These are phyloP conservation scores for Aspergillus sparsus DNA, from an alignment of 495 filamentous ascomycete species.

Conservation along the genomic window DNA sequence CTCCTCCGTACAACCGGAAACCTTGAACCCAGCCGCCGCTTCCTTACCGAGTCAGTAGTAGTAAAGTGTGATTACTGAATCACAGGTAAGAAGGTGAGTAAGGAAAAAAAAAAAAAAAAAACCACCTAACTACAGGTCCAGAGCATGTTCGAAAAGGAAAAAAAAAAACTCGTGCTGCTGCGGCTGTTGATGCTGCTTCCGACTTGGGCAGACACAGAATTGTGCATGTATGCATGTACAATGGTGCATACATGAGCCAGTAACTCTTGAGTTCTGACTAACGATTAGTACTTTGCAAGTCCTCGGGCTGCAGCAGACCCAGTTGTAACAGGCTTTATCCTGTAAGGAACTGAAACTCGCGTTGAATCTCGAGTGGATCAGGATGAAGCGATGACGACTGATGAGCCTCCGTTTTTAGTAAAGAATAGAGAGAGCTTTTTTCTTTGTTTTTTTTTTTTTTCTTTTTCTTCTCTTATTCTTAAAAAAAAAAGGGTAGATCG, in stretches of 20 bases:
- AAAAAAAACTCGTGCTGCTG: too few species aligned
- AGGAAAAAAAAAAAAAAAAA: too few species aligned
- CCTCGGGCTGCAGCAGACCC: background rate
- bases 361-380: background rate
- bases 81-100: too few species aligned
- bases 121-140: too few species aligned
- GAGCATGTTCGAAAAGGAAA: too few species aligned
- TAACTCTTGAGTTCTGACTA: background rate
- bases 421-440: background rate
- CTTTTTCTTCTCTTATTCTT: background rate
- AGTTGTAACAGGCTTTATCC: background rate
- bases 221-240: background rate
- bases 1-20: too few species aligned
- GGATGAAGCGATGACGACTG: background rate
- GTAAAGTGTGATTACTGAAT: too few species aligned
- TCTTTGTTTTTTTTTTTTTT: too few species aligned
- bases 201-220: too few species aligned
- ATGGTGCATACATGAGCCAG: background rate
- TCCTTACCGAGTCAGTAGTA: too few species aligned
- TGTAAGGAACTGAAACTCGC: constrained; percentile 1
- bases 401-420: background rate
- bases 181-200: too few species aligned
- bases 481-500: background rate
- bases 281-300: background rate
- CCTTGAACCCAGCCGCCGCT: too few species aligned